A percentile compares a stretch with the other conserved stretches of the same genome.
Evolutionary conservation across 2,329 filamentous ascomycete species (phyloP).

Genomic region (Fusarium sp.): DNA sequence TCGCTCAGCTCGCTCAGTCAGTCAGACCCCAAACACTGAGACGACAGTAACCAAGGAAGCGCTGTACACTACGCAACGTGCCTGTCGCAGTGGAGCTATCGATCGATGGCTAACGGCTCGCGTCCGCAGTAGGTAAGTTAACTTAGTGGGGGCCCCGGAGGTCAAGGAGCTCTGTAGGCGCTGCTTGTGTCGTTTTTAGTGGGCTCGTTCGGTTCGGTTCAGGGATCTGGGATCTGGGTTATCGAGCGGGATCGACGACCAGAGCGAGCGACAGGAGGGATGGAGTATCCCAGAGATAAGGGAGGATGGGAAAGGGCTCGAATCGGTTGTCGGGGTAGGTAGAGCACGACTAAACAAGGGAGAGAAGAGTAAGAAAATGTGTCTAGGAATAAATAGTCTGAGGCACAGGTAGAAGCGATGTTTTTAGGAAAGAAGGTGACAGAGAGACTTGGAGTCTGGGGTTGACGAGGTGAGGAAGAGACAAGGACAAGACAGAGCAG

Average conservation of each 20-base stretch:
- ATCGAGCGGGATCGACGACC: slow-evolving; percentile 39
- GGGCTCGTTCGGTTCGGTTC: slow-evolving; percentile 29
- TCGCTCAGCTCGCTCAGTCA: slow-evolving; percentile 24
- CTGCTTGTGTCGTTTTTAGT: slow-evolving; percentile 38
- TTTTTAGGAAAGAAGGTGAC: slow-evolving; percentile 14
- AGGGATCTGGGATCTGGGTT: slow-evolving; percentile 42
- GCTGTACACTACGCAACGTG: slow-evolving; percentile 29
- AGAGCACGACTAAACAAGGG: background rate
- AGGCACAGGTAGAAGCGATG: slow-evolving; percentile 10
- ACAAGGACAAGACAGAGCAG: slow-evolving; percentile 12
- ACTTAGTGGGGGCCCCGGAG: slow-evolving; percentile 25
- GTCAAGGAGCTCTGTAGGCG: slow-evolving; percentile 29
- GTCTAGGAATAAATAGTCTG: slow-evolving; percentile 13
- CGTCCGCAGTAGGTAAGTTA: slow-evolving; percentile 31
- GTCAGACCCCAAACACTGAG: slow-evolving; percentile 22
- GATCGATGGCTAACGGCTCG: slow-evolving; percentile 39
- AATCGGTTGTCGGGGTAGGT: slow-evolving; percentile 12
- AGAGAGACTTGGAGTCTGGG: slow-evolving; percentile 1
- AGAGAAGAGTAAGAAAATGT: background rate
- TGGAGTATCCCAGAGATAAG: slow-evolving; percentile 28
- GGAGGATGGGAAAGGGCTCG: slow-evolving; percentile 12
- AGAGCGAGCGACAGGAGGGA: slow-evolving; percentile 23
- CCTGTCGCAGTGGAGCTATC: slow-evolving; percentile 34
- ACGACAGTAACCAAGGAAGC: slow-evolving; percentile 40
- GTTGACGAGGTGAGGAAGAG: slow-evolving; percentile 37